A percentile compares a stretch with the other conserved stretches of the same genome.
phyloP scores from a whole-genome alignment of 305 asterid species.

The Vinca major region DNA sequence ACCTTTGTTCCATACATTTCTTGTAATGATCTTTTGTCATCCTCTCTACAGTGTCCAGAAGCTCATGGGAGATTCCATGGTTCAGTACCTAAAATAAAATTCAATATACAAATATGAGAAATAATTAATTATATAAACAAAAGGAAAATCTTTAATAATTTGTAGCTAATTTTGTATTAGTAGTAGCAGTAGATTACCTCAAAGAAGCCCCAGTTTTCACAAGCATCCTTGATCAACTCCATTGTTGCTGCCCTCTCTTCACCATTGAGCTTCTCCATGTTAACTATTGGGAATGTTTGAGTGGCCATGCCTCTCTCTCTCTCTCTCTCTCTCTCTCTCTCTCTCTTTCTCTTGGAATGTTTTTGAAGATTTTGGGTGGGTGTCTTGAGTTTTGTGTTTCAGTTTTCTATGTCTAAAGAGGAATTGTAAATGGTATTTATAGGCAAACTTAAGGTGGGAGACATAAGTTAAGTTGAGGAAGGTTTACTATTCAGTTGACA shows the following conservation, averaged over 20 bases:
- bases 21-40: constrained; percentile 74
- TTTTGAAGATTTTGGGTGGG: not conserved
- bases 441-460: too few relatives aligned
- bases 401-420: too few relatives aligned
- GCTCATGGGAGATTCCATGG: constrained; percentile 65
- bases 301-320: not conserved
- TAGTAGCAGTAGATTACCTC: constrained; percentile 41
- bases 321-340: constrained; percentile 11
- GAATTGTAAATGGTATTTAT: too few relatives aligned
- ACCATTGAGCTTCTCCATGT: constrained; percentile 58
- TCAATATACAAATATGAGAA: too few relatives aligned
- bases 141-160: not conserved
- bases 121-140: not conserved
- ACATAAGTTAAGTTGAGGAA: too few relatives aligned
- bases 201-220: constrained; percentile 93
- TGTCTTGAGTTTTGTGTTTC: not conserved
- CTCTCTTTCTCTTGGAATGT: not conserved
- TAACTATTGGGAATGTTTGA: constrained; percentile 46
- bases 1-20: constrained; percentile 62
- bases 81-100: constrained; percentile 41
- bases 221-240: constrained; percentile 62
- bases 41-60: constrained; percentile 74
- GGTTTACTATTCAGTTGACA: too few relatives aligned
- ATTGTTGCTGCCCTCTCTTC: constrained; percentile 34
- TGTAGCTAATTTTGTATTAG: too few relatives aligned